A percentile compares a stretch with the other conserved stretches of the same genome.
Conservation (phyloP, 352 stramenopile species). For the Phytopythium vexans region DNA sequence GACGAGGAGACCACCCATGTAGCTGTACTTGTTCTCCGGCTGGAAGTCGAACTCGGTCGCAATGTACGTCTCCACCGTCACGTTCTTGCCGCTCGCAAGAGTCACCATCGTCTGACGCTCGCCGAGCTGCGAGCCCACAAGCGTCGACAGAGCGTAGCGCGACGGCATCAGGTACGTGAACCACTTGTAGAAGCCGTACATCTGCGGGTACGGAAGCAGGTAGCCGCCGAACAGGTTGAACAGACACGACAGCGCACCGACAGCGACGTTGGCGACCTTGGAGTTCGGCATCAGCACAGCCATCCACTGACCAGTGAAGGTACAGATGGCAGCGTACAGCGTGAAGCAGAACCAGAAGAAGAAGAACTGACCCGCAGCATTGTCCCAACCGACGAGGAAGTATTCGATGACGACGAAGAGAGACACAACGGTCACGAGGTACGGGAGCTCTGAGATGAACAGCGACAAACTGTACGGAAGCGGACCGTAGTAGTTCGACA, state of each 20-base stretch:
- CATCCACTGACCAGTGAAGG: slow-evolving; percentile 75
- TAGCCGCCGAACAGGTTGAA: slow-evolving; percentile 71
- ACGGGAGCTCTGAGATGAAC: slow-evolving; percentile 58
- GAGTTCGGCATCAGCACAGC: slow-evolving; percentile 61
- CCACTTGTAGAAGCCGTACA: slow-evolving; percentile 68
- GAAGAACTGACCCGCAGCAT: slow-evolving; percentile 29
- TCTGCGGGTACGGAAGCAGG: slow-evolving; percentile 42
- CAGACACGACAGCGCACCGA: slow-evolving; percentile 60
- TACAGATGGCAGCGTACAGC: slow-evolving; percentile 61
- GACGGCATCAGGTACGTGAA: slow-evolving; percentile 62
- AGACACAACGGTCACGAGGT: slow-evolving; percentile 41
- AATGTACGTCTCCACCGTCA: slow-evolving; percentile 31
- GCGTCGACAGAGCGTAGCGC: slow-evolving; percentile 41
- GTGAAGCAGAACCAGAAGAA: slow-evolving; percentile 47
- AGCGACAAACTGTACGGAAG: slow-evolving; percentile 66
- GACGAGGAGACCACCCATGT: slow-evolving; percentile 39
- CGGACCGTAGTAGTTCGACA: slow-evolving; percentile 73
- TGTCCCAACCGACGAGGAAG: slow-evolving; percentile 50
- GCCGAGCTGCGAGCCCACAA: slow-evolving; percentile 37
- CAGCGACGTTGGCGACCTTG: slow-evolving; percentile 76
- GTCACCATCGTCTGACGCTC: slow-evolving; percentile 26
- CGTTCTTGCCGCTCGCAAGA: slow-evolving; percentile 4
- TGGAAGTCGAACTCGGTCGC: slow-evolving; percentile 50
- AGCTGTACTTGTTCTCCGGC: slow-evolving; percentile 39
- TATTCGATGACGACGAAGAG: slow-evolving; percentile 63